A percentile compares a stretch with the other conserved stretches of the same genome.
Conservation (phyloP, 768 basidiomycete genomes). For the Hortiboletus campestris region DNA sequence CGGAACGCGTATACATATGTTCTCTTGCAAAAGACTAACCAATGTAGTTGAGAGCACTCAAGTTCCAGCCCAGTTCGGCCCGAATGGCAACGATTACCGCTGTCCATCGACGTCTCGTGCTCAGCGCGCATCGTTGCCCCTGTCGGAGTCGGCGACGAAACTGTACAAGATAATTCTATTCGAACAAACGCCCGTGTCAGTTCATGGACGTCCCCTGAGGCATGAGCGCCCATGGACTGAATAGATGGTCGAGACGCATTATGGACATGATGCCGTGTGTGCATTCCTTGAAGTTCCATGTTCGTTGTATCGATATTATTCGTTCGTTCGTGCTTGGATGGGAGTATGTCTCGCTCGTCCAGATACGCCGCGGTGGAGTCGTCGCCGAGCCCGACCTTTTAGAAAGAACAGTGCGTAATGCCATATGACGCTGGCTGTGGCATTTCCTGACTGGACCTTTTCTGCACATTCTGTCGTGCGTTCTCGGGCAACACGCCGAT, state of each 20-base stretch:
- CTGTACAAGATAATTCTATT: too few relatives aligned
- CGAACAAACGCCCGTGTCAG: background rate
- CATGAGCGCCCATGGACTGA: background rate
- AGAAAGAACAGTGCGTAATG: background rate
- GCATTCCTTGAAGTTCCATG: background rate
- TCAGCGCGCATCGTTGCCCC: background rate
- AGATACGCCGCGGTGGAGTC: conserved; percentile 1
- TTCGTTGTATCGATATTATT: background rate
- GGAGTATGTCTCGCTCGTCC: background rate
- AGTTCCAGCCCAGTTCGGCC: background rate
- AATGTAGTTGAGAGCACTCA: background rate
- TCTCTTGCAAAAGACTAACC: background rate
- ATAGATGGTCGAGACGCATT: background rate
- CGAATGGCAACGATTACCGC: background rate
- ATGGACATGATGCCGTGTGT: background rate
- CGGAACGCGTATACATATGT: background rate
- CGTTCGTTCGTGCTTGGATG: background rate
- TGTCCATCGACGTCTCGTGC: background rate
- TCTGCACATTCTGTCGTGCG: background rate
- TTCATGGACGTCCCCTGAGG: background rate
- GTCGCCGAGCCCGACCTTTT: background rate
- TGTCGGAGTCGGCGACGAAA: background rate
- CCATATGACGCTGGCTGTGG: background rate
- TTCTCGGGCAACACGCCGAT: background rate
- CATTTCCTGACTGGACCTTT: conserved; percentile 2